Evolutionary conservation across 208 protist genomes (phyloP).

Genomic region (Leishmania martiniquensis): DNA sequence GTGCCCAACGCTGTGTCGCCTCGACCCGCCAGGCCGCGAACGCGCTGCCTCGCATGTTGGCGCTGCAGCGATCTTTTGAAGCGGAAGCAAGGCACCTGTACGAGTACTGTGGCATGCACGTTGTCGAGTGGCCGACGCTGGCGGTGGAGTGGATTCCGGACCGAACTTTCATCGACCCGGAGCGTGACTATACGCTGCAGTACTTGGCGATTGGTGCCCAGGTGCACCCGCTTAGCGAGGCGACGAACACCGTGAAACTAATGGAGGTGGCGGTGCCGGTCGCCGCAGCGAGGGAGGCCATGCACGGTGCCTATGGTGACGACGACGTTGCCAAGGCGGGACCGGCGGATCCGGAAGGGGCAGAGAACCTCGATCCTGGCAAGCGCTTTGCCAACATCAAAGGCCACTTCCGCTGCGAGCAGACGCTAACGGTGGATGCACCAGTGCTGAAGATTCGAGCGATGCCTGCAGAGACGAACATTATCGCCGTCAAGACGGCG

Average conservation of each 20-base stretch:
- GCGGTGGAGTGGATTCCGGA: conserved; percentile 69
- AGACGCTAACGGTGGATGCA: conserved; percentile 42
- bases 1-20: conserved; percentile 1
- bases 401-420: conserved; percentile 48
- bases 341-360: conserved; percentile 14
- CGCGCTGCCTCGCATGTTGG: conserved; percentile 39
- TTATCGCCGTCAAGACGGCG: conserved; percentile 59
- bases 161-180: conserved; percentile 38
- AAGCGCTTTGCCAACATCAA: conserved; percentile 54
- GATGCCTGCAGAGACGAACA: conserved; percentile 46
- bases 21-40: conserved; percentile 11
- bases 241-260: conserved; percentile 45
- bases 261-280: conserved; percentile 61
- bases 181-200: conserved; percentile 64
- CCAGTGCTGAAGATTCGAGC: conserved; percentile 59
- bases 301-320: conserved; percentile 49
- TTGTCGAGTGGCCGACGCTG: conserved; percentile 62
- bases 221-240: conserved; percentile 23
- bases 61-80: conserved; percentile 54
- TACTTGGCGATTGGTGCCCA: conserved; percentile 61
- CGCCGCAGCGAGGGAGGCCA: conserved; percentile 22
- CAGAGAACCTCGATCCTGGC: conserved; percentile 35
- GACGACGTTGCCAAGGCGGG: conserved; percentile 35
- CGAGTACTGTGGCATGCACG: conserved; percentile 49
- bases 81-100: conserved; percentile 39